Evolutionary conservation across 2,329 filamentous ascomycete genomes (phyloP), one percentile per base, ranked within the genome.

Genomic region (Periconia macrospinosa): DNA sequence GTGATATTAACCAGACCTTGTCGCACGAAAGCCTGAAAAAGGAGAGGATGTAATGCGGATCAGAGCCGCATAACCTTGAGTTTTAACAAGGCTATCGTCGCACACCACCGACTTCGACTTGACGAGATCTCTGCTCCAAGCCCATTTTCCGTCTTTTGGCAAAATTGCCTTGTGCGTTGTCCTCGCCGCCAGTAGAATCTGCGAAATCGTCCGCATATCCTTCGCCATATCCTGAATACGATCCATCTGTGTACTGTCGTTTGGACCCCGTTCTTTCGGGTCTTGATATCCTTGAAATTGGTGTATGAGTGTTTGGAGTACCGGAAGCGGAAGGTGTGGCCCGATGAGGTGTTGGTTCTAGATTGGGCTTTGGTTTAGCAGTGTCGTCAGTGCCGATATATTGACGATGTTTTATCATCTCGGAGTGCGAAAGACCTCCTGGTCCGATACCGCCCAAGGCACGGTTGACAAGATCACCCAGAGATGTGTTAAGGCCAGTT

Each of bases 201-300:
- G 80, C 84, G 9, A 88, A 88, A 59, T 90, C 87, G 57, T 91
- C 88, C 10, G 81, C 81, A 61, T 81, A 91, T 33, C 86, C 86
- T 61, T 91, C 88, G 43, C 84, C 83, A 65, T 92, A 92, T 41
- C 89, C 89, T 64, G 89, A 86, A 66, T 84, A 92, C 64, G 86
- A 90, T 62, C 81, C 83, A 59, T 92, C 89, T 40, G 87, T 86
- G 68, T 92, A 92, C 57, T 86, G 84, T 45, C 90, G 83, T 79
- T 92, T 92, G 77, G 89, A 90, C 57, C 84, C 81, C 51, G 80
- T 78, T 45, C 89, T 82, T 62, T 87, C 86, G 33, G 87, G 85
- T 50, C 89, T 80, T 40, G 77, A 72, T 11, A 76, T 73, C 51
- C 83, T 80, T 50, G 67, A 63, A 8, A 72, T 70, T 9, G 73